Percentiles rank a stretch among this genome's conserved stretches.
Conservation (phyloP, 495 filamentous ascomycete species). For the Choiromyces venosus region DNA sequence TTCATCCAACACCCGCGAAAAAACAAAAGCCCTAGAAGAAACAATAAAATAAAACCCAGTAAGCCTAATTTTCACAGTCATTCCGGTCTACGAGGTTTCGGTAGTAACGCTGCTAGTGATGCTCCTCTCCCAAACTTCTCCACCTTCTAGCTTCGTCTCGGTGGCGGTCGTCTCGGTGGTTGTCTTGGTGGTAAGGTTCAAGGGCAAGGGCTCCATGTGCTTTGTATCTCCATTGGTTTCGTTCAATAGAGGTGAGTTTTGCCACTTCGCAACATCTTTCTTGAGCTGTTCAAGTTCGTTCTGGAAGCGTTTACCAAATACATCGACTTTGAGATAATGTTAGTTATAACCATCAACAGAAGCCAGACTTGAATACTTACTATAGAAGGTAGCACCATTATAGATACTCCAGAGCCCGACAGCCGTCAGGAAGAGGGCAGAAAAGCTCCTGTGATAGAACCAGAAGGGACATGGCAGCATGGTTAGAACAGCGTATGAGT, state of each 20-base stretch:
- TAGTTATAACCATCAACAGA: constrained; percentile 6
- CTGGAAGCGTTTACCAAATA: constrained; percentile 93
- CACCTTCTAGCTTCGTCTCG: constrained; percentile 7
- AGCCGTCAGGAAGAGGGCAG: constrained; percentile 64
- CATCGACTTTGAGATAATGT: constrained; percentile 50
- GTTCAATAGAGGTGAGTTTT: constrained; percentile 43
- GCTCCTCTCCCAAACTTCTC: constrained; percentile 25
- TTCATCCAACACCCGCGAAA: not conserved
- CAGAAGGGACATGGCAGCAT: constrained; percentile 93
- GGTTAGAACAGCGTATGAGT: constrained; percentile 77
- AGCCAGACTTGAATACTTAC: constrained; percentile 42
- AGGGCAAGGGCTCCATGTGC: constrained; percentile 16
- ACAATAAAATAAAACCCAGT: not conserved
- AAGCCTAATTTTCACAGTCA: not conserved
- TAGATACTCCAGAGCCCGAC: constrained; percentile 89
- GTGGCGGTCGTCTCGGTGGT: constrained; percentile 17
- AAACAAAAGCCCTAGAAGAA: not conserved
- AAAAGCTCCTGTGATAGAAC: constrained; percentile 85
- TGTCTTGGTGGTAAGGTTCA: constrained; percentile 16
- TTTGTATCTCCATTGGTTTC: constrained; percentile 7
- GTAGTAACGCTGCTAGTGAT: constrained; percentile 22
- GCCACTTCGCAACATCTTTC: constrained; percentile 86
- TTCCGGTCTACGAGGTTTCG: not conserved
- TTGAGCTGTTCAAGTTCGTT: constrained; percentile 89
- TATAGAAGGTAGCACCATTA: constrained; percentile 95